These are phyloP conservation scores for Boletus reticulatus DNA, from an alignment of 768 basidiomycete genomes.

Conservation along the genomic window DNA sequence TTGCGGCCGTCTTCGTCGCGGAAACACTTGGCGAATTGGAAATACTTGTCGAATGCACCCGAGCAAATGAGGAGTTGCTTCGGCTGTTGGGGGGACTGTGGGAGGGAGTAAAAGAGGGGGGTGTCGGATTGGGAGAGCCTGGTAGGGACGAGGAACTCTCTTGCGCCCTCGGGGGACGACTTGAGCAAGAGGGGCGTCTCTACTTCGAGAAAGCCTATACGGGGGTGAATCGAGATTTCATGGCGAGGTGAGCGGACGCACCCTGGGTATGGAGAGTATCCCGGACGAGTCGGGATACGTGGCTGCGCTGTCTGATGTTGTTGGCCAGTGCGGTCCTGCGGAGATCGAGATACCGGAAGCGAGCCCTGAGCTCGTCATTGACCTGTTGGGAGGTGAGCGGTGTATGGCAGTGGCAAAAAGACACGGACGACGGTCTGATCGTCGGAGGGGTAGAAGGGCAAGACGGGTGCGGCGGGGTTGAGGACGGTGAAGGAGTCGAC, in stretches of 20 bases:
- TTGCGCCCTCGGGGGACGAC: constrained; percentile 91
- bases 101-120: constrained; percentile 78
- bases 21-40: constrained; percentile 92
- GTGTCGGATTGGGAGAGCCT: constrained; percentile 37
- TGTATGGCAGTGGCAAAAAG: neutral
- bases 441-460: constrained; percentile 89
- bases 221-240: constrained; percentile 6
- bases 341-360: constrained; percentile 87
- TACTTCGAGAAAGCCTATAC: constrained; percentile 83
- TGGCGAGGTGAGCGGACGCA: constrained; percentile 31
- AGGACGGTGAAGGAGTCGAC: constrained; percentile 70
- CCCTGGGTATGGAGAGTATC: constrained; percentile 72
- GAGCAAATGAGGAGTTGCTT: constrained; percentile 92
- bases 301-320: constrained; percentile 80
- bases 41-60: constrained; percentile 87
- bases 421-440: constrained; percentile 66
- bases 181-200: constrained; percentile 90
- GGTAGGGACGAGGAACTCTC: constrained; percentile 89
- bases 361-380: constrained; percentile 82
- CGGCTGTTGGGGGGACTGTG: constrained; percentile 95
- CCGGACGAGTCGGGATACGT: constrained; percentile 77
- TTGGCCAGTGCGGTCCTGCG: constrained; percentile 68
- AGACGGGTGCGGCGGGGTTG: constrained; percentile 65
- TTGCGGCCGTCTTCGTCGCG: constrained; percentile 94
- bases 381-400: constrained; percentile 44